phyloP scores from a whole-genome alignment of 1,139 yeast species.

The Zygoascus meyerae region DNA sequence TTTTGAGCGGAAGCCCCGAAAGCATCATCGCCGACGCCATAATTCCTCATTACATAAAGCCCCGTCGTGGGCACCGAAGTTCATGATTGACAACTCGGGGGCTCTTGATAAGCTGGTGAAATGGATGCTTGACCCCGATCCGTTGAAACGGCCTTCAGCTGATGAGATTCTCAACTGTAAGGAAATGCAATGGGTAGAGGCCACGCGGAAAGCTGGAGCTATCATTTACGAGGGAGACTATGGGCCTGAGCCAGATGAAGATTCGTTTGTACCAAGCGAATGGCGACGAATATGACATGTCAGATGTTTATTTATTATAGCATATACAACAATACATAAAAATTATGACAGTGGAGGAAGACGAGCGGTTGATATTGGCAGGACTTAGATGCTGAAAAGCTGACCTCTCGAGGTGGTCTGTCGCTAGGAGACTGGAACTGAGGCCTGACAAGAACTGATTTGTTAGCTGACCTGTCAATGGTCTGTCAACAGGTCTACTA shows the following conservation, averaged over 20 bases:
- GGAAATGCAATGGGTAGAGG: constrained; percentile 75
- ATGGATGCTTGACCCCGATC: constrained; percentile 87
- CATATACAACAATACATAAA: neutral
- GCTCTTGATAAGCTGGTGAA: constrained; percentile 74
- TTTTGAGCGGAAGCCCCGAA: constrained; percentile 4
- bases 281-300: constrained; percentile 1
- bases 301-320: constrained; percentile 5
- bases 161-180: constrained; percentile 56
- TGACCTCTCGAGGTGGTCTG: no score
- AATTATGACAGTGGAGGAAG: no score
- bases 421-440: no score
- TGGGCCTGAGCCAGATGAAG: constrained; percentile 60
- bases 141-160: constrained; percentile 78
- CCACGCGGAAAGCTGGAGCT: constrained; percentile 87
- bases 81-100: constrained; percentile 66
- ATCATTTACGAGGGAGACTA: constrained; percentile 94
- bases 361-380: no score
- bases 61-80: constrained; percentile 82
- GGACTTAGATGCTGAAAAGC: no score
- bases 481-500: no score
- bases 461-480: no score
- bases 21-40: constrained; percentile 1
- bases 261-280: constrained; percentile 4
- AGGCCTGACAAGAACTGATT: no score
- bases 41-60: constrained; percentile 22